These are phyloP conservation scores for Rosa multiflora DNA, from an alignment of 306 rosid species.

Conservation along the genomic window DNA sequence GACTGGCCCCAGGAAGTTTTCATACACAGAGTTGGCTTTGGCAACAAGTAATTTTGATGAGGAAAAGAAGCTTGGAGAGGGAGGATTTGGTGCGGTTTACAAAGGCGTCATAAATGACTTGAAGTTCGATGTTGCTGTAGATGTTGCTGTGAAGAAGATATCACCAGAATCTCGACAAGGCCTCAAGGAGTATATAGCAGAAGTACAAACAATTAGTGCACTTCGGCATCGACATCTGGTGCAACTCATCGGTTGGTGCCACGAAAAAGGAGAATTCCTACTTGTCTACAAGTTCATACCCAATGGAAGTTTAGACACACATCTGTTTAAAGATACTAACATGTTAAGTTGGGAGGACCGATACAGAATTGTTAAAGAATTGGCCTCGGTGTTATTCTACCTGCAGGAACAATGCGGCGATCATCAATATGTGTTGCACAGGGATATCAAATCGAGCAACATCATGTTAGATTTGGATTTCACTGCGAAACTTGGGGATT, in stretches of 20 bases:
- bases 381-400: slow-evolving; percentile 28
- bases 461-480: background rate
- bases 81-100: slow-evolving; percentile 8
- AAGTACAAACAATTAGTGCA: slow-evolving; percentile 33
- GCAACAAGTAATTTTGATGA: background rate
- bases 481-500: background rate
- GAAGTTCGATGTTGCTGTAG: slow-evolving; percentile 27
- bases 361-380: slow-evolving; percentile 2
- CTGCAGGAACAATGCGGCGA: background rate
- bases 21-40: background rate
- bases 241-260: slow-evolving; percentile 41
- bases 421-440: background rate
- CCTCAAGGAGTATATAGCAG: slow-evolving; percentile 30
- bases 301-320: slow-evolving; percentile 24
- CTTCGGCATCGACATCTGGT: slow-evolving; percentile 39
- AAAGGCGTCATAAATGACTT: slow-evolving; percentile 30
- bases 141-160: slow-evolving; percentile 17
- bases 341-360: slow-evolving; percentile 9
- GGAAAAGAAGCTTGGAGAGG: background rate
- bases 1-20: background rate
- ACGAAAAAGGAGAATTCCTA: slow-evolving; percentile 26
- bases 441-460: background rate
- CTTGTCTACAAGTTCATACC: slow-evolving; percentile 38
- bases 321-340: slow-evolving; percentile 1
- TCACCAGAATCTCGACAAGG: slow-evolving; percentile 25